These are phyloP conservation scores for Cladophialophora bantiana DNA, from an alignment of 2,329 filamentous ascomycete genomes.

Conservation along the genomic window DNA sequence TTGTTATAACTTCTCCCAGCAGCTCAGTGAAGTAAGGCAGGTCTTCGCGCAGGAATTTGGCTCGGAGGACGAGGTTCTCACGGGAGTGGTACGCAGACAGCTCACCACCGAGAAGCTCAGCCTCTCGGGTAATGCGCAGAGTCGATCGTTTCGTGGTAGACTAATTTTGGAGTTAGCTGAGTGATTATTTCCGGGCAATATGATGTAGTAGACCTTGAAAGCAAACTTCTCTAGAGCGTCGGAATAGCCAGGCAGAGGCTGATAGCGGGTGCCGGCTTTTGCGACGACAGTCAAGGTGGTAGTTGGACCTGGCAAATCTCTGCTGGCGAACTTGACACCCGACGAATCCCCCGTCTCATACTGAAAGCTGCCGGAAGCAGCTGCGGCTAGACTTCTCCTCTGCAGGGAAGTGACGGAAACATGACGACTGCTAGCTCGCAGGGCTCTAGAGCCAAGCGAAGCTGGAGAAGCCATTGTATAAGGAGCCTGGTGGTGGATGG, in stretches of 20 bases:
- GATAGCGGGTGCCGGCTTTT: conserved; percentile 92
- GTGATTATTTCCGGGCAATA: conserved; percentile 13
- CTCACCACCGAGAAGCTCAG: conserved; percentile 92
- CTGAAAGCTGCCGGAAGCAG: conserved; percentile 77
- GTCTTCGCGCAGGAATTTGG: conserved; percentile 94
- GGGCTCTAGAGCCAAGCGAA: conserved; percentile 68
- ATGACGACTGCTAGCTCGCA: conserved; percentile 66
- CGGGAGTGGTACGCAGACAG: conserved; percentile 87
- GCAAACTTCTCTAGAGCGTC: conserved; percentile 93
- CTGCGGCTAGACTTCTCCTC: conserved; percentile 69
- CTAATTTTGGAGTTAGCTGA: conserved; percentile 60
- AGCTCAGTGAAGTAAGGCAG: conserved; percentile 98
- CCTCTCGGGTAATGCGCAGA: conserved; percentile 90
- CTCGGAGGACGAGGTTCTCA: conserved; percentile 89
- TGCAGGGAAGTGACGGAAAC: conserved; percentile 63
- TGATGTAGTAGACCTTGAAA: conserved; percentile 77
- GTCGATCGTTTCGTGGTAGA: conserved; percentile 83
- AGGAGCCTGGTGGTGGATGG: conserved; percentile 39
- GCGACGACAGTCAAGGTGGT: conserved; percentile 90
- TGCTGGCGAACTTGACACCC: conserved; percentile 90
- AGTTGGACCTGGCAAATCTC: conserved; percentile 86
- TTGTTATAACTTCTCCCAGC: conserved; percentile 85
- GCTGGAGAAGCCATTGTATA: conserved; percentile 72
- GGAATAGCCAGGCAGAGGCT: conserved; percentile 86
- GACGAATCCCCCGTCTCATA: conserved; percentile 87